phyloP scores from a whole-genome alignment of 2,329 filamentous ascomycete genomes.

The Trichoderma sp. region DNA sequence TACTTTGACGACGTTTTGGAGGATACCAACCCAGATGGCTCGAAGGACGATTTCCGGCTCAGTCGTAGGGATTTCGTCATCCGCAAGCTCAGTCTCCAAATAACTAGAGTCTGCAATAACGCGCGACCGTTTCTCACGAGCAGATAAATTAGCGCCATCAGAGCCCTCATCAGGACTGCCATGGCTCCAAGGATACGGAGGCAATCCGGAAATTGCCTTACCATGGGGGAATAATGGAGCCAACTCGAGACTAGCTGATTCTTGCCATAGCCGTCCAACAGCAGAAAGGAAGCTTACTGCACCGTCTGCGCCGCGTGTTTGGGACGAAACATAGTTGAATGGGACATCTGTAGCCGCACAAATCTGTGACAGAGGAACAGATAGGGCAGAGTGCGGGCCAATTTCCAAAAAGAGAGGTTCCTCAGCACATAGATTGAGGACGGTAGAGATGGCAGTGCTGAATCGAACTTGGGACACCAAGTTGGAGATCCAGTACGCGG shows the following conservation, averaged over 20 bases:
- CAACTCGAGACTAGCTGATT: constrained; percentile 4
- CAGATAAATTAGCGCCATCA: neutral
- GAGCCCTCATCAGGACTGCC: neutral
- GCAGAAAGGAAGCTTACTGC: constrained; percentile 11
- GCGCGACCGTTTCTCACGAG: constrained; percentile 5
- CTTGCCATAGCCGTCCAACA: constrained; percentile 18
- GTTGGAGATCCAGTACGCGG: constrained; percentile 19
- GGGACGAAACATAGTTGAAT: constrained; percentile 19
- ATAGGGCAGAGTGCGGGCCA: constrained; percentile 30
- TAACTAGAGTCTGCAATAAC: neutral
- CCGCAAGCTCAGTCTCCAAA: neutral
- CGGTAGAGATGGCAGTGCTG: constrained; percentile 13
- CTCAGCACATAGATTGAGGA: constrained; percentile 14
- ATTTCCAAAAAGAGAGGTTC: constrained; percentile 27
- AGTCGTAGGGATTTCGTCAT: constrained; percentile 9
- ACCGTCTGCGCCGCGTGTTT: neutral
- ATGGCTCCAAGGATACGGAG: constrained; percentile 19
- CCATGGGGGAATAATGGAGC: constrained; percentile 11
- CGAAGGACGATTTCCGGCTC: constrained; percentile 18
- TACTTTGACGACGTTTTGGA: neutral
- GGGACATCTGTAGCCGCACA: neutral
- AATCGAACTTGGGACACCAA: constrained; percentile 23
- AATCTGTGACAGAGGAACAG: constrained; percentile 29
- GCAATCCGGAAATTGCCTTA: constrained; percentile 17
- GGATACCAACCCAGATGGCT: constrained; percentile 10